Evolutionary conservation across 805 yeast genomes (phyloP).

Genomic region (Candida mattraensis): DNA sequence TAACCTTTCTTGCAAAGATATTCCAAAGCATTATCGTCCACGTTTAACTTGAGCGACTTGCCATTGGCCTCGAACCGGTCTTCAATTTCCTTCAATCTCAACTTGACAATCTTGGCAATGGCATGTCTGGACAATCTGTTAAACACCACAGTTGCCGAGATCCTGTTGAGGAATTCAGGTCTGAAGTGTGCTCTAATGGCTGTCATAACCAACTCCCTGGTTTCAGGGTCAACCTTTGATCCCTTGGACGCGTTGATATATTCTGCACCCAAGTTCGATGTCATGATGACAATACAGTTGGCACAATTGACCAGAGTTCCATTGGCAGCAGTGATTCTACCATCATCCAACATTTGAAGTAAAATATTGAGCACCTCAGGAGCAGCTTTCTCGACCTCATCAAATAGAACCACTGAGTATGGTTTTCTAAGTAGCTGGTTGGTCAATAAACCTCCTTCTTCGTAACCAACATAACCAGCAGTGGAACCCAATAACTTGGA

Average conservation of each 20-base stretch:
- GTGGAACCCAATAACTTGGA: conserved; percentile 96
- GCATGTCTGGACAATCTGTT: conserved; percentile 90
- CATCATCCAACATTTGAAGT: conserved; percentile 93
- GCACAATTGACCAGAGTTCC: conserved; percentile 94
- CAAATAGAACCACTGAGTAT: conserved; percentile 93
- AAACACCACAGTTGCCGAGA: conserved; percentile 88
- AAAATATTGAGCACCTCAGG: conserved; percentile 94
- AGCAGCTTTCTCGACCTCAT: conserved; percentile 98
- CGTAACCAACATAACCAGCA: conserved; percentile 96
- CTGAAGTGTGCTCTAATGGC: conserved; percentile 88
- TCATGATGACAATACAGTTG: conserved; percentile 90
- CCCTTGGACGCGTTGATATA: conserved; percentile 65
- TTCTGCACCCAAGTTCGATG: conserved; percentile 96
- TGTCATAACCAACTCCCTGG: conserved; percentile 77
- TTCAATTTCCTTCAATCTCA: conserved; percentile 83
- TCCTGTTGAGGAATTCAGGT: conserved; percentile 96
- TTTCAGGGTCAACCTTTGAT: conserved; percentile 62
- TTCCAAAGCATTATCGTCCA: conserved; percentile 75
- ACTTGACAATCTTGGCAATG: conserved; percentile 85
- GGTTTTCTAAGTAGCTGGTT: conserved; percentile 90
- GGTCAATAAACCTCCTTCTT: conserved; percentile 95
- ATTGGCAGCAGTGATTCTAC: conserved; percentile 90
- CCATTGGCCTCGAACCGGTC: conserved; percentile 82
- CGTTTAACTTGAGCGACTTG: conserved; percentile 67
- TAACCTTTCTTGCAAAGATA: conserved; percentile 86